Conservation (phyloP, 2,329 filamentous ascomycete species). For the Graphilbum sp. region DNA sequence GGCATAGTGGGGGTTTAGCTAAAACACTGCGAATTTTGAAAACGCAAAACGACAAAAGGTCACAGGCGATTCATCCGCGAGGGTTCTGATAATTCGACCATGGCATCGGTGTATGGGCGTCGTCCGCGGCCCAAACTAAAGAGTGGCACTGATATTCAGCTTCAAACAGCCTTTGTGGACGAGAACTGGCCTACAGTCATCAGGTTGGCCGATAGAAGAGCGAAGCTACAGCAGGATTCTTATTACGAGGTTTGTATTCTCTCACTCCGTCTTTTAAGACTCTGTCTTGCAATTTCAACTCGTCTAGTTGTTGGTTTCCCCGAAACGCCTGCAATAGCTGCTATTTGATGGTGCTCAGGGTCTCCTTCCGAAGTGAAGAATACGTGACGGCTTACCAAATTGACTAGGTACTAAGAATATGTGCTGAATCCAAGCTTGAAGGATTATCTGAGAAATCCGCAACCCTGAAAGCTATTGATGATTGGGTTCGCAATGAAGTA, state of each 20-base stretch:
- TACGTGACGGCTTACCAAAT: neutral
- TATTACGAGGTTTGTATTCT: slow-evolving; percentile 40
- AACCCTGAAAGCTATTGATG: slow-evolving; percentile 26
- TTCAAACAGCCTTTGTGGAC: slow-evolving; percentile 37
- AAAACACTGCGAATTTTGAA: too few species aligned
- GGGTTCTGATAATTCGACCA: too few species aligned
- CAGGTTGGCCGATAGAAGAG: slow-evolving; percentile 34
- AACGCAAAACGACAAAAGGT: too few species aligned
- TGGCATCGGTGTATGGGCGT: slow-evolving; percentile 6
- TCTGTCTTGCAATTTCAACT: too few species aligned
- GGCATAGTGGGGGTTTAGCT: too few species aligned
- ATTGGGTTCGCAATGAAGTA: slow-evolving; percentile 28
- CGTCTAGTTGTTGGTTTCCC: too few species aligned
- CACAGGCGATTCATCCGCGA: neutral
- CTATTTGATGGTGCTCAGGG: too few species aligned
- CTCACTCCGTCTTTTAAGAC: too few species aligned
- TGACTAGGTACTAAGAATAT: slow-evolving; percentile 27
- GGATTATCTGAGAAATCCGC: slow-evolving; percentile 27
- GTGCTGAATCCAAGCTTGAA: slow-evolving; percentile 35
- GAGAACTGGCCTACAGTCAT: slow-evolving; percentile 35
- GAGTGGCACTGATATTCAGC: slow-evolving; percentile 34
- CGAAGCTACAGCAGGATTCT: slow-evolving; percentile 30
- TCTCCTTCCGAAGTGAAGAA: too few species aligned
- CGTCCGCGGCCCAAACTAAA: slow-evolving; percentile 22
- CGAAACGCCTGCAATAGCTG: too few species aligned